Base-by-base conservation (phyloP, 2,329 filamentous ascomycete species). In the Ambrosiella xylebori region DNA sequence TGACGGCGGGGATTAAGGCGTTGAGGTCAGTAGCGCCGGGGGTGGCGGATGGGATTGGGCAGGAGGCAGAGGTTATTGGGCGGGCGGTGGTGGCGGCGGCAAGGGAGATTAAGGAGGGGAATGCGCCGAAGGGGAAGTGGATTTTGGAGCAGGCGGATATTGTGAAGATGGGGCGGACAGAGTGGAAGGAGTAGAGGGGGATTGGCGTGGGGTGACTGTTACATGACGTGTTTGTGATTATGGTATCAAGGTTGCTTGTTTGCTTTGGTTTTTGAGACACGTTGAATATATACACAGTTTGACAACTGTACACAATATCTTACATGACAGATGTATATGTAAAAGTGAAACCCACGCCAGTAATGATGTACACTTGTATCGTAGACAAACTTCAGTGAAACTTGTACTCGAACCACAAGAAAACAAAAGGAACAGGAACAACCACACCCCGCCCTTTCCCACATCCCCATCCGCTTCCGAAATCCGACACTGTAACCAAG, bases 1-100 rank as follows among this genome's bases (percentile, higher is more conserved):
- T 83, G 0, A 73, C 79, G 63, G 72, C 70, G 49, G 27, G 86
- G 44, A 78, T 84, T 0, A 73, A 71, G 2, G 73, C 73, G 12
- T 60, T 85, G 57, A 81, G 81, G 2, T 71, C 68, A 61, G 38
- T 88, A 1, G 73, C 74, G 53, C 66, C 71, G 59, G 75, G 73
- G 0, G 49, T 82, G 61, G 81, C 81, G 71, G 81, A 95, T 65
- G 70, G 68, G 6, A 76, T 86, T 69, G 86, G 81, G 1, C 86
- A 93, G 71, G 86, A 93, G 56, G 81, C 79, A 4, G 77, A 82
- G 58, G 78, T 85, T 39, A 88, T 95, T 69, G 85, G 74, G 2
- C 75, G 76, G 62, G 84, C 85, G 11, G 82, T 82, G 2, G 78
- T 86, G 1, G 71, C 71, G 55, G 85, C 83, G 1, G 77, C 74